Conservation (phyloP, 352 stramenopile genomes). For the Globisporangium takayamanum region DNA sequence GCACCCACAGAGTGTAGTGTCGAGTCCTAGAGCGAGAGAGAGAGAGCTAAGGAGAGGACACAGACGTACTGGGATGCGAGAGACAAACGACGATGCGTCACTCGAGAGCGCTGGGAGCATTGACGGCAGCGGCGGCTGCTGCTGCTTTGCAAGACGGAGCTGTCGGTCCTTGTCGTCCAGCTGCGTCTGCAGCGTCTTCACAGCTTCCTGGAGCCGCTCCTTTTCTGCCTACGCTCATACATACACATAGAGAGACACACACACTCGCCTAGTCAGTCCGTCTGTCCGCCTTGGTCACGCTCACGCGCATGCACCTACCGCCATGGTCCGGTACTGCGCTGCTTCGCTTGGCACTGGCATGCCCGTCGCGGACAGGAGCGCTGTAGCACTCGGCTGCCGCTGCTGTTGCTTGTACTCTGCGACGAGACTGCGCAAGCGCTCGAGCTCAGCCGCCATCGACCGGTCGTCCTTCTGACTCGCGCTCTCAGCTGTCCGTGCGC, state of each 20-base stretch:
- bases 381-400: background rate
- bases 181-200: slow-evolving; percentile 44
- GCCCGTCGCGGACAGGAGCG: background rate
- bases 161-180: slow-evolving; percentile 61
- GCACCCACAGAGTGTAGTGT: background rate
- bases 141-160: slow-evolving; percentile 13
- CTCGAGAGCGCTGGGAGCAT: slow-evolving; percentile 1
- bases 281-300: background rate
- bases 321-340: slow-evolving; percentile 44
- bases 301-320: slow-evolving; percentile 21
- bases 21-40: too few relatives aligned
- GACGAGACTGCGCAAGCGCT: slow-evolving; percentile 31
- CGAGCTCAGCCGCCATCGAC: slow-evolving; percentile 27
- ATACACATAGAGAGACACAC: background rate
- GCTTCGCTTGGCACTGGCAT: slow-evolving; percentile 46
- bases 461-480: slow-evolving; percentile 26
- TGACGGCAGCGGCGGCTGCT: background rate
- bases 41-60: background rate
- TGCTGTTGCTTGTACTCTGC: slow-evolving; percentile 26
- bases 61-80: slow-evolving; percentile 30
- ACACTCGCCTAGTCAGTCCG: too few relatives aligned
- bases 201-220: slow-evolving; percentile 46
- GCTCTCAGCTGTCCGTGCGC: slow-evolving; percentile 62
- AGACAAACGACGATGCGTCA: slow-evolving; percentile 2
- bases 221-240: slow-evolving; percentile 43